Evolutionary conservation across 176 grass and related monocot species (phyloP), one percentile per base, ranked within the genome.

Genomic region (Eleusine coracana): DNA sequence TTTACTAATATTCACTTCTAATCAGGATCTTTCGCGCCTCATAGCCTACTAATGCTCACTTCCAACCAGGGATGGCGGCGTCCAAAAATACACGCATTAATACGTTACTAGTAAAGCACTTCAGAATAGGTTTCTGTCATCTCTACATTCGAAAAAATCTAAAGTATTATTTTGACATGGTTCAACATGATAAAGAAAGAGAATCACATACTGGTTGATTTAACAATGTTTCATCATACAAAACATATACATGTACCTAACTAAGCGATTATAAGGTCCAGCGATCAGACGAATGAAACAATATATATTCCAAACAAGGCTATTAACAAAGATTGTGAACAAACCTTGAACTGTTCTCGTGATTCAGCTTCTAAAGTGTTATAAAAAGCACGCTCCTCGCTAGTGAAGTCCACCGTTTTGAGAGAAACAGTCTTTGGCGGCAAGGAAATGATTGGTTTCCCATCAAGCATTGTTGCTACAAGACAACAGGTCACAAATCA

Each of bases 331-430:
- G 20, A 77, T 28, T 61, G 15, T 67, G 36, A 80, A 77, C 84
- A 66, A 59, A 99, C 97, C 91, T 99, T 96, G 78, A 99, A 99
- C 81, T 99, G 89, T 66, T 91, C 97, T 73, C 97, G 83, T 41
- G 97, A 99, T 85, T 95, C 97, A 49, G 93, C 80, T 90, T 99
- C 97, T 77, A 99, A 75, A 20, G 20, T 79, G 48, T 90, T 89
- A 84, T 99, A 99, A 86, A 99, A 99, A 75, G 81, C 51, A 27
- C 97, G 91, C 85, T 99, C 97, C 25, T 99, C 87, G 31, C 39
- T 31, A 5, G 91, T 92, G 81, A 99, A 99, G 71, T 85, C 87
- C 69, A 96, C 97, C 5, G 66, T 92, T 84, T 94, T 96, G 48
- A 99, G 86, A 83, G 81, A 85, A 50, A 99, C 82, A 44, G 91